Evolutionary conservation across 2,329 filamentous ascomycete genomes (phyloP).

Genomic region (Calonectria fujianensis): DNA sequence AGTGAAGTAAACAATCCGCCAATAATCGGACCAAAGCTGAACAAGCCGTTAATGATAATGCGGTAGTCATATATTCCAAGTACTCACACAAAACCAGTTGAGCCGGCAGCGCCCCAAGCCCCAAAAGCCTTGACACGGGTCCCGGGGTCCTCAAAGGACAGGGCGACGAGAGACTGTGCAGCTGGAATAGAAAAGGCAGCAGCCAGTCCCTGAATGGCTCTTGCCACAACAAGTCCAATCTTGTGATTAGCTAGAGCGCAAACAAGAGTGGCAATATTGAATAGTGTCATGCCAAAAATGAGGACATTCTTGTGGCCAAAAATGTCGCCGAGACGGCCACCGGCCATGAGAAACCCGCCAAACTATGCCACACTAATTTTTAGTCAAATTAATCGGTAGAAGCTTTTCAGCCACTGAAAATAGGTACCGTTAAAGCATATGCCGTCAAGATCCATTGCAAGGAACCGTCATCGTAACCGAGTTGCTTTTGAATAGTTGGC

Average conservation of each 20-base stretch:
- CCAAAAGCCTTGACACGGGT: background rate
- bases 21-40: background rate
- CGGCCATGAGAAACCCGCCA: background rate
- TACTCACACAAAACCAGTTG: conserved; percentile 4
- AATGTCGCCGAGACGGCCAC: conserved; percentile 6
- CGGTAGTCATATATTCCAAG: rapidly evolving
- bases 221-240: background rate
- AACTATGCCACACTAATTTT: background rate
- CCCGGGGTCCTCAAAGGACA: conserved; percentile 2
- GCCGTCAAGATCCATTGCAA: background rate
- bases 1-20: background rate
- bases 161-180: background rate
- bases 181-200: background rate
- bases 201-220: background rate
- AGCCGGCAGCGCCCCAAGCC: background rate
- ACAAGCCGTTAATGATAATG: background rate
- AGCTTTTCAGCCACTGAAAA: too few species aligned
- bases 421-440: background rate
- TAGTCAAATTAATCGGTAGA: too few species aligned
- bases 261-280: background rate
- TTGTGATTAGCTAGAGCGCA: background rate
- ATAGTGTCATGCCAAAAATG: background rate
- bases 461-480: background rate
- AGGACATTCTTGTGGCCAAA: conserved; percentile 1
- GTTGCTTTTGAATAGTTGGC: background rate